Conservation (phyloP, 2,329 filamentous ascomycete genomes). For the Purpureocillium takamizusanense region DNA sequence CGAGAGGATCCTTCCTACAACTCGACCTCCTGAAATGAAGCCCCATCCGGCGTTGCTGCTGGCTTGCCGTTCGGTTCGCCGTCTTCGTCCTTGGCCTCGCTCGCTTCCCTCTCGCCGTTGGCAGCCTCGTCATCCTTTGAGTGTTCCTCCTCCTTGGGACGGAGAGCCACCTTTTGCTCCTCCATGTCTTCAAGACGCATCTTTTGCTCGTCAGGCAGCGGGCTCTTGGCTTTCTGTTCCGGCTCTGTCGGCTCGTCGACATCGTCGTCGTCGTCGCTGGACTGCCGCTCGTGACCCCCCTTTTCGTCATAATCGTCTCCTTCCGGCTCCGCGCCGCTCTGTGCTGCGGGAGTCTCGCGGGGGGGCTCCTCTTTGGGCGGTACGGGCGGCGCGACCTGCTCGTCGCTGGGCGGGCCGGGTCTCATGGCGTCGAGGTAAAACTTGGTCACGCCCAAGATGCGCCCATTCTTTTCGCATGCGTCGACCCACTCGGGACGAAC, state of each 20-base stretch:
- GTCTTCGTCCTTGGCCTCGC: constrained; percentile 22
- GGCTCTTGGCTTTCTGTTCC: constrained; percentile 26
- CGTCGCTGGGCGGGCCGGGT: constrained; percentile 31
- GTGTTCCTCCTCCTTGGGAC: constrained; percentile 21
- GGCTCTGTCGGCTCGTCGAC: constrained; percentile 16
- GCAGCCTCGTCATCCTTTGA: constrained; percentile 20
- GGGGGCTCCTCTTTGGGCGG: constrained; percentile 14
- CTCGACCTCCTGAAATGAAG: constrained; percentile 56
- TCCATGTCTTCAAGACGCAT: constrained; percentile 46
- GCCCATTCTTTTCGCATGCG: constrained; percentile 86
- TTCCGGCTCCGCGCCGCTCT: constrained; percentile 14
- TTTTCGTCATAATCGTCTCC: constrained; percentile 14
- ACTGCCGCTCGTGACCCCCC: constrained; percentile 9
- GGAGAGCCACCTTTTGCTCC: constrained; percentile 42
- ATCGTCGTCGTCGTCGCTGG: constrained; percentile 9
- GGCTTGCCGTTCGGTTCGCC: constrained; percentile 28
- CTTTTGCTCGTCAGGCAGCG: constrained; percentile 43
- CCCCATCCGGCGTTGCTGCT: constrained; percentile 41
- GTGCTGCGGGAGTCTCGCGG: constrained; percentile 12
- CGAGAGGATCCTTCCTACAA: constrained; percentile 27
- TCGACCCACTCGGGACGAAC: constrained; percentile 96
- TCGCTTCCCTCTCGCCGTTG: constrained; percentile 16
- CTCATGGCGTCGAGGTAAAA: constrained; percentile 84
- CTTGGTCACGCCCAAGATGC: constrained; percentile 87
- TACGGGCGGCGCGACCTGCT: constrained; percentile 20